Conservation (phyloP, 2,329 filamentous ascomycete species). For the Ophiocordyceps robertsii region DNA sequence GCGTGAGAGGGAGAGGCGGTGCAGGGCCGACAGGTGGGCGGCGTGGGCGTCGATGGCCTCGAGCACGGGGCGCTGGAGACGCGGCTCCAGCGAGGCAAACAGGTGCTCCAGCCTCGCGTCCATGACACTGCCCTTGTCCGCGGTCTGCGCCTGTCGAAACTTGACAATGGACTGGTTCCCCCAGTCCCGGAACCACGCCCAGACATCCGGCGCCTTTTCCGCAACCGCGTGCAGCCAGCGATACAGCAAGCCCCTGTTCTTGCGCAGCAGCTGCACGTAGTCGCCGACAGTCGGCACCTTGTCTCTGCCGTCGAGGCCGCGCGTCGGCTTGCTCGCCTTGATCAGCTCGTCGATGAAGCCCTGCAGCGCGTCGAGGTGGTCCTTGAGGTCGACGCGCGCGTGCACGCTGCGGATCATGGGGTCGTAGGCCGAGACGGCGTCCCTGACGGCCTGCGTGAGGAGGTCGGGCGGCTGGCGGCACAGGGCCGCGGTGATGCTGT, state of each 20-base stretch:
- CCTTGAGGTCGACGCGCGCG: slow-evolving; percentile 55
- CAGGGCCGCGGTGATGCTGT: slow-evolving; percentile 51
- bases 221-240: slow-evolving; percentile 59
- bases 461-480: slow-evolving; percentile 59
- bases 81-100: slow-evolving; percentile 30
- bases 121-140: slow-evolving; percentile 4
- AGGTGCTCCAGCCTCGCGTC: slow-evolving; percentile 22
- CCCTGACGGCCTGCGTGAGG: slow-evolving; percentile 54
- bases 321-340: slow-evolving; percentile 35
- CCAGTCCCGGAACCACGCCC: slow-evolving; percentile 47
- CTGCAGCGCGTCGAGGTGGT: slow-evolving; percentile 53
- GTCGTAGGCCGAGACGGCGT: slow-evolving; percentile 55
- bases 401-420: slow-evolving; percentile 63
- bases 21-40: slow-evolving; percentile 42
- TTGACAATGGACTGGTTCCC: slow-evolving; percentile 40
- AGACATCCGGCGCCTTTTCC: slow-evolving; percentile 53
- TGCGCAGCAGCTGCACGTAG: slow-evolving; percentile 52
- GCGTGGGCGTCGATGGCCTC: slow-evolving; percentile 45
- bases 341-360: slow-evolving; percentile 60
- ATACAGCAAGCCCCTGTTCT: slow-evolving; percentile 50
- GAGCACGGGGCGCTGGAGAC: slow-evolving; percentile 31
- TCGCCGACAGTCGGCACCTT: slow-evolving; percentile 53
- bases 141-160: slow-evolving; percentile 26
- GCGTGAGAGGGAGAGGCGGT: slow-evolving; percentile 36
- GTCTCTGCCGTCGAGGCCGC: background rate